Evolutionary conservation across 2,329 filamentous ascomycete species (phyloP).

Genomic region (Alternaria rosae): DNA sequence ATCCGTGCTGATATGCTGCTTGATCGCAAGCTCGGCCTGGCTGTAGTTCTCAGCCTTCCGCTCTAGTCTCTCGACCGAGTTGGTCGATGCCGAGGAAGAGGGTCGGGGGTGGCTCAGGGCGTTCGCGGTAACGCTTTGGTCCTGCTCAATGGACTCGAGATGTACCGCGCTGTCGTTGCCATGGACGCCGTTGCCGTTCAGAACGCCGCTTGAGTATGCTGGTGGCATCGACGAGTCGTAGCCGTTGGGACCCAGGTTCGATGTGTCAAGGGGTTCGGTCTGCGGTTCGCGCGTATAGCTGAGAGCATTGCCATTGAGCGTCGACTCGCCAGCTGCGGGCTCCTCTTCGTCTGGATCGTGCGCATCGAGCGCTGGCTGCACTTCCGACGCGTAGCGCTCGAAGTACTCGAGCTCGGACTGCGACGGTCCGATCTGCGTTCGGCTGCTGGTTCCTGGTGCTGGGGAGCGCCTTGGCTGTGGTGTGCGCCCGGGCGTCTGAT

Average conservation of each 20-base stretch:
- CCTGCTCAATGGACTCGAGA: slow-evolving; percentile 30
- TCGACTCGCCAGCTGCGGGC: slow-evolving; percentile 57
- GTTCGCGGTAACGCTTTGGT: slow-evolving; percentile 32
- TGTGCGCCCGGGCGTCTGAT: slow-evolving; percentile 65
- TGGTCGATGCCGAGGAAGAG: slow-evolving; percentile 52
- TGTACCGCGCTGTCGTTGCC: slow-evolving; percentile 30
- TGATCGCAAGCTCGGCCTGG: slow-evolving; percentile 74
- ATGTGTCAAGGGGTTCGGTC: slow-evolving; percentile 54
- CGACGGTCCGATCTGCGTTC: slow-evolving; percentile 44
- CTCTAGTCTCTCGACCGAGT: slow-evolving; percentile 67
- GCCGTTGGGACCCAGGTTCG: slow-evolving; percentile 38
- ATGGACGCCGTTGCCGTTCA: background rate
- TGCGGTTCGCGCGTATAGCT: slow-evolving; percentile 50
- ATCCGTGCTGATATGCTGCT: slow-evolving; percentile 79
- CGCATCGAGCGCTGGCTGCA: slow-evolving; percentile 81
- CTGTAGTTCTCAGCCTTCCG: slow-evolving; percentile 64
- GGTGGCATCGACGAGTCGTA: slow-evolving; percentile 45
- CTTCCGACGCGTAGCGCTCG: slow-evolving; percentile 74
- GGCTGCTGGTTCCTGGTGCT: slow-evolving; percentile 58
- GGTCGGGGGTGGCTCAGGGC: slow-evolving; percentile 46
- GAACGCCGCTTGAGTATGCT: slow-evolving; percentile 18
- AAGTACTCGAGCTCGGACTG: slow-evolving; percentile 74
- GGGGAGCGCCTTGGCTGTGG: slow-evolving; percentile 65
- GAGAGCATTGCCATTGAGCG: slow-evolving; percentile 62
- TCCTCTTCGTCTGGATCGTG: slow-evolving; percentile 78